A percentile compares a stretch with the other conserved stretches of the same genome.
Conservation (phyloP, 176 grass and related monocot genomes). For the Pontederia crassipes region DNA sequence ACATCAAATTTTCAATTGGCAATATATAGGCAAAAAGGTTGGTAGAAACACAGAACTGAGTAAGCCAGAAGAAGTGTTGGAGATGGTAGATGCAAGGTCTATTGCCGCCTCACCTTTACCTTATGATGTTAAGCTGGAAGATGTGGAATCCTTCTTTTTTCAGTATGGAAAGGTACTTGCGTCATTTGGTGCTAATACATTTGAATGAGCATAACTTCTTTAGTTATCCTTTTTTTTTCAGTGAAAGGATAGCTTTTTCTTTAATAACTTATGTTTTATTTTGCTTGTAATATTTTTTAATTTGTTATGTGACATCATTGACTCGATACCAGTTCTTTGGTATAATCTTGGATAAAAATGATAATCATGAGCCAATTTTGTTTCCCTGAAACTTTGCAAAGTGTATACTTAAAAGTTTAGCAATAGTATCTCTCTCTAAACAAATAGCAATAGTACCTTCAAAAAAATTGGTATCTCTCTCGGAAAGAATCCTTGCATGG, state of each 20-base stretch:
- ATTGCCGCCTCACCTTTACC: slow-evolving; percentile 73
- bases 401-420: too few species aligned
- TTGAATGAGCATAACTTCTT: slow-evolving; percentile 1
- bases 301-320: too few species aligned
- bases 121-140: slow-evolving; percentile 70
- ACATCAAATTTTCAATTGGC: too few species aligned
- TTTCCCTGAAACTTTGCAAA: too few species aligned
- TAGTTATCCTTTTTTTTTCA: not conserved
- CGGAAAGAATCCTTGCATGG: too few species aligned
- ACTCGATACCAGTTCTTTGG: too few species aligned
- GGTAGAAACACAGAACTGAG: slow-evolving; percentile 55
- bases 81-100: slow-evolving; percentile 67
- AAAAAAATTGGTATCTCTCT: too few species aligned
- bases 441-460: too few species aligned
- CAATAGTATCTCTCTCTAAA: too few species aligned
- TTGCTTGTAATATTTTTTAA: not conserved
- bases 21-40: slow-evolving; percentile 45
- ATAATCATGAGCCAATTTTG: too few species aligned
- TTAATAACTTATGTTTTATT: not conserved
- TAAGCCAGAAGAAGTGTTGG: slow-evolving; percentile 68
- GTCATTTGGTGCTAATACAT: slow-evolving; percentile 3
- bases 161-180: slow-evolving; percentile 51
- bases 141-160: slow-evolving; percentile 69
- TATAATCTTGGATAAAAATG: too few species aligned
- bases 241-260: not conserved